phyloP scores from a whole-genome alignment of 2,329 filamentous ascomycete genomes.

The Neodidymelliopsis sp. region DNA sequence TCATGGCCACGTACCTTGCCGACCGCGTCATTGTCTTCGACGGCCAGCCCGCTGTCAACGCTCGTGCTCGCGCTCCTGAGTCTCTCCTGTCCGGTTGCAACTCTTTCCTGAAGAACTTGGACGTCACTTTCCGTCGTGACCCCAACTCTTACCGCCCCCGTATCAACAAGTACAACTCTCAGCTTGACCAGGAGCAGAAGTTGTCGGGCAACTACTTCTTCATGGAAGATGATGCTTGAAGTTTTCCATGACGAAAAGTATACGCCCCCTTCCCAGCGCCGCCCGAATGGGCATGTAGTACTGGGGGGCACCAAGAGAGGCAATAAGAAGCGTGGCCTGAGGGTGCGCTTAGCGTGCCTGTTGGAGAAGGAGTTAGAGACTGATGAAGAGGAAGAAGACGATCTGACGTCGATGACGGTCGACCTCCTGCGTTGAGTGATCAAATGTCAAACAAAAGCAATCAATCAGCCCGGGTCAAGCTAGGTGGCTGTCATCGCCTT shows the following conservation, averaged over 20 bases:
- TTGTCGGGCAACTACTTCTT: conserved; percentile 95
- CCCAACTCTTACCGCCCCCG: conserved; percentile 94
- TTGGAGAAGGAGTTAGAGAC: conserved; percentile 63
- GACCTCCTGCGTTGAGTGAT: conserved; percentile 64
- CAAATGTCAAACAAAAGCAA: not conserved
- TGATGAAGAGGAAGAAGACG: conserved; percentile 69
- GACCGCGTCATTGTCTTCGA: conserved; percentile 99
- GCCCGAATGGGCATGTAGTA: conserved; percentile 51
- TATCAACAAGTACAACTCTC: conserved; percentile 97
- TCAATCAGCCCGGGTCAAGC: conserved; percentile 57
- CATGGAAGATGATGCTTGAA: conserved; percentile 85
- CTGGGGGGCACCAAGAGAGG: conserved; percentile 49
- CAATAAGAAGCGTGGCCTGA: conserved; percentile 45
- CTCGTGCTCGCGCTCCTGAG: conserved; percentile 89
- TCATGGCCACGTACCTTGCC: conserved; percentile 85
- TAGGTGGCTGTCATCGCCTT: conserved; percentile 57
- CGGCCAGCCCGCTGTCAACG: conserved; percentile 85
- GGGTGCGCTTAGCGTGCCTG: conserved; percentile 42
- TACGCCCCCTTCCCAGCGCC: conserved; percentile 43
- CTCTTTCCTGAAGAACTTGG: conserved; percentile 91
- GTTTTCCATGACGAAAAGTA: conserved; percentile 64
- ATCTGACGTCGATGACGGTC: conserved; percentile 65
- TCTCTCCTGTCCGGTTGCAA: conserved; percentile 96
- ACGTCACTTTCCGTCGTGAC: conserved; percentile 98
- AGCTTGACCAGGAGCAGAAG: conserved; percentile 99